Percentiles rank a stretch among this genome's conserved stretches.
Conservation (phyloP, 169 alveolate species). For the Plasmodium adleri region DNA sequence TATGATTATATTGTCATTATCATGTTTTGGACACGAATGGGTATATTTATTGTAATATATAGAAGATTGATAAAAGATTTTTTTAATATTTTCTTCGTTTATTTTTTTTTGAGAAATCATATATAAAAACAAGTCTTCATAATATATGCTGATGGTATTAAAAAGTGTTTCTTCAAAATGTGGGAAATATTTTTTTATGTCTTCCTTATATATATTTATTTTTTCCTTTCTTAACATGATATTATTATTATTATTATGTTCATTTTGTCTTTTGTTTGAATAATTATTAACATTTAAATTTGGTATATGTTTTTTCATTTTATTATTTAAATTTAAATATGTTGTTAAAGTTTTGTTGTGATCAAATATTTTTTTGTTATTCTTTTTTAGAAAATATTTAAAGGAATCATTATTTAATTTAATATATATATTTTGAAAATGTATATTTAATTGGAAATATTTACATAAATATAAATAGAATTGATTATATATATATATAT, state of each 20-base stretch:
- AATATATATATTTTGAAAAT: neutral
- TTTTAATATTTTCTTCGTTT: neutral
- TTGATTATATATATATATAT: neutral
- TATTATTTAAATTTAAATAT: neutral
- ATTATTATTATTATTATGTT: neutral
- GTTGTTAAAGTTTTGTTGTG: too few relatives aligned
- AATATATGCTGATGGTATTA: conserved; percentile 37
- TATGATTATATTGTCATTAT: conserved; percentile 27
- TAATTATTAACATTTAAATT: neutral
- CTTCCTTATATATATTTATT: conserved; percentile 3
- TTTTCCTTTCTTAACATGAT: neutral
- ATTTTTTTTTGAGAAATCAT: conserved; percentile 29
- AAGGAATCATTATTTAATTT: neutral
- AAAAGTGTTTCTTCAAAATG: conserved; percentile 54
- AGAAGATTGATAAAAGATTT: neutral
- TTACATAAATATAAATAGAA: too few relatives aligned
- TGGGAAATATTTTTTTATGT: conserved; percentile 15
- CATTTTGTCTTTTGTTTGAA: conserved; percentile 8
- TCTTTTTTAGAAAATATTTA: too few relatives aligned
- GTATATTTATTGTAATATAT: neutral
- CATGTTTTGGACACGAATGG: neutral
- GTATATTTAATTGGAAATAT: neutral
- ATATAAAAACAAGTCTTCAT: conserved; percentile 53
- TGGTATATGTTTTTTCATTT: neutral
- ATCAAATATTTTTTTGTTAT: too few relatives aligned